phyloP scores from a whole-genome alignment of 306 rosid species.

The Pachyrhizus erosus region DNA sequence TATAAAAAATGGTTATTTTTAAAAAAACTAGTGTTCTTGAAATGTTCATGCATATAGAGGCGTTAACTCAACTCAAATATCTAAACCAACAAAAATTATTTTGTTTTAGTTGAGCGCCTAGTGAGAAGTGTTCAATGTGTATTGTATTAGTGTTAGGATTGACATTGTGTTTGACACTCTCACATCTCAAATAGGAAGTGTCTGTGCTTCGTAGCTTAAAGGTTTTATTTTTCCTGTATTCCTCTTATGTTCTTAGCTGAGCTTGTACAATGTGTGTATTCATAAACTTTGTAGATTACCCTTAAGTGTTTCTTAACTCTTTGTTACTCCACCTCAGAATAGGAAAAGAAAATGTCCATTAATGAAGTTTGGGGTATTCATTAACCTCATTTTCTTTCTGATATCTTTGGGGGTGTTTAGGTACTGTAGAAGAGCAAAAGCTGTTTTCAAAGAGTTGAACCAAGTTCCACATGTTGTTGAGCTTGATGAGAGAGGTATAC shows the following conservation, averaged over 20 bases:
- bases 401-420: constrained; percentile 48
- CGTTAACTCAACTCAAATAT: not conserved
- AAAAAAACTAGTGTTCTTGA: not conserved
- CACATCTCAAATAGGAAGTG: not conserved
- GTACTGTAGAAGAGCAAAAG: constrained; percentile 86
- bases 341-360: not conserved
- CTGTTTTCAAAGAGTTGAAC: constrained; percentile 79
- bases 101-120: not conserved
- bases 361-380: not conserved
- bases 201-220: not conserved
- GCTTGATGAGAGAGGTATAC: constrained; percentile 88
- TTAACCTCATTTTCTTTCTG: not conserved
- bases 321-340: not conserved
- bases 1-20: not conserved
- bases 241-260: not conserved
- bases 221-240: not conserved
- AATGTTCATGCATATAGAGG: not conserved
- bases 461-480: constrained; percentile 83
- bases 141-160: not conserved
- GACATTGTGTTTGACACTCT: not conserved
- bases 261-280: not conserved
- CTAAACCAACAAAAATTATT: not conserved
- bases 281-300: constrained; percentile 13
- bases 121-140: too few relatives aligned
- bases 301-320: constrained; percentile 16